A percentile compares a stretch with the other conserved stretches of the same genome.
Conservation (phyloP, 306 rosid genomes). For the Lathyrus sativus region DNA sequence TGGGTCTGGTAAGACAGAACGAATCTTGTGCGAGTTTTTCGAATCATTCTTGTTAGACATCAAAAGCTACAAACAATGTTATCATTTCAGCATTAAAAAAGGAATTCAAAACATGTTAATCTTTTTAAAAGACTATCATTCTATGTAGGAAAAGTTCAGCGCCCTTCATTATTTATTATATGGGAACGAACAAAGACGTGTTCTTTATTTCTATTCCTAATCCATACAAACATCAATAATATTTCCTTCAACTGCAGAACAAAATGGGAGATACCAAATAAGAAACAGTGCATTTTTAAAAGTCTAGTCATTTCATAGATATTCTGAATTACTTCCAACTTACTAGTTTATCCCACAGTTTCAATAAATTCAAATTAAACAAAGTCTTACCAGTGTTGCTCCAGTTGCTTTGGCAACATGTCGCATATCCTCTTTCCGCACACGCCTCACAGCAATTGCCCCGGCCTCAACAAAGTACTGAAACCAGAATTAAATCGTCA, state of each 20-base stretch:
- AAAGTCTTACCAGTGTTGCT: constrained; percentile 76
- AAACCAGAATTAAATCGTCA: constrained; percentile 23
- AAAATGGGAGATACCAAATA: background rate
- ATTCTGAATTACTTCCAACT: too few relatives aligned
- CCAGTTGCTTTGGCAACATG: constrained; percentile 99
- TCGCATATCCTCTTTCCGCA: constrained; percentile 94
- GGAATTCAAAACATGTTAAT: background rate
- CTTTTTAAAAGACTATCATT: too few relatives aligned
- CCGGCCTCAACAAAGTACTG: constrained; percentile 99
- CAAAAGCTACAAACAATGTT: constrained; percentile 2
- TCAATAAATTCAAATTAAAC: constrained; percentile 1
- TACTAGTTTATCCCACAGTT: too few relatives aligned
- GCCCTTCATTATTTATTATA: too few relatives aligned
- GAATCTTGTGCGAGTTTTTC: background rate
- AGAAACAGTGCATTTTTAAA: background rate
- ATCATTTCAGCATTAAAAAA: background rate
- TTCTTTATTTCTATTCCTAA: background rate
- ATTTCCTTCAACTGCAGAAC: background rate
- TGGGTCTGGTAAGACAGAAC: background rate
- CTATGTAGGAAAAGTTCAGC: too few relatives aligned
- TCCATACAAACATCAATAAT: constrained; percentile 16
- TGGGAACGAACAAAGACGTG: background rate
- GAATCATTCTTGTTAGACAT: background rate
- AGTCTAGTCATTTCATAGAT: too few relatives aligned
- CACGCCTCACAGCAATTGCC: constrained; percentile 95